These are phyloP conservation scores for Trichoderma brevicompactum DNA, from an alignment of 2,329 filamentous ascomycete species.

Conservation along the genomic window DNA sequence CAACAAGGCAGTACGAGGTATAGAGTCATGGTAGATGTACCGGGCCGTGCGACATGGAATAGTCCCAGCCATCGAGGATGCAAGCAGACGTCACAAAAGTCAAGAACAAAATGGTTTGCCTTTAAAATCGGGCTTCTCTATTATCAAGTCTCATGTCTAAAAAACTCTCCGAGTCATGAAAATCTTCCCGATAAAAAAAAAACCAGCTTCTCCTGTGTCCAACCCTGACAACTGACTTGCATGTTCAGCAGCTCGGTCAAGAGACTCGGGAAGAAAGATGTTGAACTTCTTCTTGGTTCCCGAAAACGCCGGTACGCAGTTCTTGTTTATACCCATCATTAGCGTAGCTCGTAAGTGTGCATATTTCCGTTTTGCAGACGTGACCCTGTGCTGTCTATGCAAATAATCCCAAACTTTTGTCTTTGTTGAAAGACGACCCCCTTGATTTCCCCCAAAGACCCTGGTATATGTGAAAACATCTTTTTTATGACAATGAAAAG, in stretches of 20 bases:
- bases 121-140: slow-evolving; percentile 25
- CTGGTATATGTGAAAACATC: slow-evolving; percentile 41
- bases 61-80: neutral
- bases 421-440: slow-evolving; percentile 56
- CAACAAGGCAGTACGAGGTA: too few relatives aligned
- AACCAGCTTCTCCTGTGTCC: slow-evolving; percentile 29
- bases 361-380: slow-evolving; percentile 41
- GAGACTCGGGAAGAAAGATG: slow-evolving; percentile 52
- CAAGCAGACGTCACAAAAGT: neutral
- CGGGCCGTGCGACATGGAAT: neutral
- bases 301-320: slow-evolving; percentile 47
- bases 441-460: slow-evolving; percentile 33
- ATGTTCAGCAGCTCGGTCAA: slow-evolving; percentile 44
- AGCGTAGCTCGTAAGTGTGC: slow-evolving; percentile 48
- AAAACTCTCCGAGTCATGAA: slow-evolving; percentile 14
- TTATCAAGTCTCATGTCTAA: slow-evolving; percentile 26
- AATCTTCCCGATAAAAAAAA: slow-evolving; percentile 3
- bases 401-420: slow-evolving; percentile 43
- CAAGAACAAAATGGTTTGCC: neutral
- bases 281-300: slow-evolving; percentile 54
- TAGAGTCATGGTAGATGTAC: too few relatives aligned
- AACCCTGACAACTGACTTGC: slow-evolving; percentile 40
- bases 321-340: slow-evolving; percentile 41
- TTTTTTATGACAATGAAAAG: slow-evolving; percentile 19
- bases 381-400: slow-evolving; percentile 46